Conservation (phyloP, 2,329 filamentous ascomycete species). For the Emericellopsis atlantica region DNA sequence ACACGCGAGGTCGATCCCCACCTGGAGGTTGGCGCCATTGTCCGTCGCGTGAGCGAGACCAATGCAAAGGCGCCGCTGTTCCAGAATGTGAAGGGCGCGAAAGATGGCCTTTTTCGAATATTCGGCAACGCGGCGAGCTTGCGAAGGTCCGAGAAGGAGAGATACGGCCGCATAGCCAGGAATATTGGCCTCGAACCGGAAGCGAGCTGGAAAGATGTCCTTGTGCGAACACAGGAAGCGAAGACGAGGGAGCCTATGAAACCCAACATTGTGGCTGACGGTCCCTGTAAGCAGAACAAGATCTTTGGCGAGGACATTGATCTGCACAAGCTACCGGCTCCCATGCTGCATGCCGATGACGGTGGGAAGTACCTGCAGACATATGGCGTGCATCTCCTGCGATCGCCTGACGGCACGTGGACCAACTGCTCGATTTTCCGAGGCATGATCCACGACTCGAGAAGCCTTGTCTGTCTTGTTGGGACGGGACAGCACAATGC, state of each 20-base stretch:
- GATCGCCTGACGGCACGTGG: constrained; percentile 30
- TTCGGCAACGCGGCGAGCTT: constrained; percentile 29
- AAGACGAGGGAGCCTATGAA: constrained; percentile 17
- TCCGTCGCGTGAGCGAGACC: constrained; percentile 28
- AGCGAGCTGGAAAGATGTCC: constrained; percentile 20
- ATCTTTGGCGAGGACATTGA: constrained; percentile 26
- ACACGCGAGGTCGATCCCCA: constrained; percentile 26
- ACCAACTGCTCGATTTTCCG: constrained; percentile 31
- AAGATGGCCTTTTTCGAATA: constrained; percentile 32
- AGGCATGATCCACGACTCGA: constrained; percentile 31
- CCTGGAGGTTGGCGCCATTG: constrained; percentile 33
- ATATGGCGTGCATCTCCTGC: constrained; percentile 33
- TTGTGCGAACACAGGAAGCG: constrained; percentile 23
- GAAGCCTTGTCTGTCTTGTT: constrained; percentile 25
- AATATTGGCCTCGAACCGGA: constrained; percentile 25
- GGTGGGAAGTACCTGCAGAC: constrained; percentile 38
- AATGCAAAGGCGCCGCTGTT: constrained; percentile 35
- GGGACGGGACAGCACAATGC: constrained; percentile 30
- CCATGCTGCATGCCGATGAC: constrained; percentile 27
- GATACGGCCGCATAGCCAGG: constrained; percentile 26
- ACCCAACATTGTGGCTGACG: constrained; percentile 19
- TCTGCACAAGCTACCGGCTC: constrained; percentile 25
- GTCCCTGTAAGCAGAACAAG: constrained; percentile 28
- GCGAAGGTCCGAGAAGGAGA: constrained; percentile 13
- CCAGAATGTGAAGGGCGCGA: constrained; percentile 33